Percentiles rank a stretch among this genome's conserved stretches.
phyloP scores from a whole-genome alignment of 2,329 filamentous ascomycete genomes.

The Colletotrichum navitas region DNA sequence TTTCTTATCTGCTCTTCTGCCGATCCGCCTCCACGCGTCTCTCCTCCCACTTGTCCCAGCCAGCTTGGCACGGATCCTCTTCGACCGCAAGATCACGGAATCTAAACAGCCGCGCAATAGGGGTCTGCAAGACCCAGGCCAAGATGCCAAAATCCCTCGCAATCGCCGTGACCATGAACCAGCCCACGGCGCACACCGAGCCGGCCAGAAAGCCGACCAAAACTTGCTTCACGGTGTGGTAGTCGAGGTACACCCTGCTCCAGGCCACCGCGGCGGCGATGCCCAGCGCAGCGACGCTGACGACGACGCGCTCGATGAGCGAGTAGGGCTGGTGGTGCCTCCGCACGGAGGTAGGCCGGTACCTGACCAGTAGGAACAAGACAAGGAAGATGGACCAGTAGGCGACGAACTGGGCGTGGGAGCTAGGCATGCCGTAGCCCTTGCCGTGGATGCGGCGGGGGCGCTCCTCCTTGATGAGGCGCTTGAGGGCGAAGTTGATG shows the following conservation, averaged over 20 bases:
- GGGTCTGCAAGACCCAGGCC: constrained; percentile 77
- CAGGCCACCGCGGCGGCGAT: constrained; percentile 79
- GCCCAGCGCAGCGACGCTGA: constrained; percentile 67
- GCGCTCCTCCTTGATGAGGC: constrained; percentile 91
- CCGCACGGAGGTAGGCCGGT: constrained; percentile 56
- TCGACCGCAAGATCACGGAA: constrained; percentile 86
- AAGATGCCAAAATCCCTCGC: constrained; percentile 77
- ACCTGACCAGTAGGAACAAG: constrained; percentile 87
- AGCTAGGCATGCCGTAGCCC: constrained; percentile 96
- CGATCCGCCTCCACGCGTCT: constrained; percentile 54
- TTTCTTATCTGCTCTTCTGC: constrained; percentile 47
- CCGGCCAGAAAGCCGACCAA: constrained; percentile 83
- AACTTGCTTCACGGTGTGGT: constrained; percentile 91
- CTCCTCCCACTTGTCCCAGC: constrained; percentile 92
- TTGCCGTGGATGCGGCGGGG: constrained; percentile 88
- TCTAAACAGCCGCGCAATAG: constrained; percentile 74
- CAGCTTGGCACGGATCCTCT: constrained; percentile 90
- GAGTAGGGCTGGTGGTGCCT: constrained; percentile 64
- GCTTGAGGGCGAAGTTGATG: constrained; percentile 89
- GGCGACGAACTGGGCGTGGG: constrained; percentile 93
- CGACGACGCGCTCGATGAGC: constrained; percentile 68
- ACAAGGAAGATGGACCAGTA: constrained; percentile 90
- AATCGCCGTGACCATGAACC: constrained; percentile 81
- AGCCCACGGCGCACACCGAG: constrained; percentile 75
- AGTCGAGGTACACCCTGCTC: constrained; percentile 91